Evolutionary conservation across 2,329 filamentous ascomycete genomes (phyloP).

Genomic region (Neobulgaria alba): DNA sequence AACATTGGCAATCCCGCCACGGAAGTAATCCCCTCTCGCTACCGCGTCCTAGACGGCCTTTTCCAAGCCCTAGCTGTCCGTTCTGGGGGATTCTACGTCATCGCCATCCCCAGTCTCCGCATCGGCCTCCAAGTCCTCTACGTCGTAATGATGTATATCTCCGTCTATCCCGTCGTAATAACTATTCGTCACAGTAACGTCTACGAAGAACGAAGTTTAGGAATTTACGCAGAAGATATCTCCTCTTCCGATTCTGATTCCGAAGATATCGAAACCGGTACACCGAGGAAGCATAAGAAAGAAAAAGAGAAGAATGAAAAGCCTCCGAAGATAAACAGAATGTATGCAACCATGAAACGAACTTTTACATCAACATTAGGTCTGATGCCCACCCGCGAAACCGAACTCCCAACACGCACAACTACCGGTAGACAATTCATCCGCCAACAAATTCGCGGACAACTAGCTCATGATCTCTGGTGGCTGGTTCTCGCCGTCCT

Average conservation of each 20-base stretch:
- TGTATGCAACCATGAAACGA: slow-evolving; percentile 3
- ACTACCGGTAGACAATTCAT: slow-evolving; percentile 10
- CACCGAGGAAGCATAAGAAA: too few relatives aligned
- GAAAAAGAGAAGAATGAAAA: neutral
- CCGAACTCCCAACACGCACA: neutral
- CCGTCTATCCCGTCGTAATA: slow-evolving; percentile 52
- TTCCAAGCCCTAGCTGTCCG: slow-evolving; percentile 58
- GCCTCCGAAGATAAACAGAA: neutral
- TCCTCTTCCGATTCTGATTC: neutral
- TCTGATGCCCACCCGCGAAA: too few relatives aligned
- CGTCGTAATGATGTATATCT: slow-evolving; percentile 56
- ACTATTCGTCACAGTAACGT: slow-evolving; percentile 61
- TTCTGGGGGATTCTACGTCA: slow-evolving; percentile 57
- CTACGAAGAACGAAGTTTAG: slow-evolving; percentile 60
- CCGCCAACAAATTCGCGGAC: slow-evolving; percentile 45
- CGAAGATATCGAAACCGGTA: too few relatives aligned
- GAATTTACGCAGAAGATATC: slow-evolving; percentile 38
- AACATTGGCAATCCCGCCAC: slow-evolving; percentile 52
- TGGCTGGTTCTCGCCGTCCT: slow-evolving; percentile 52
- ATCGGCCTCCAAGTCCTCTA: slow-evolving; percentile 51
- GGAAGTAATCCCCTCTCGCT: slow-evolving; percentile 40
- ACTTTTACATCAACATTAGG: neutral
- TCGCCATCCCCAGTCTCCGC: slow-evolving; percentile 45
- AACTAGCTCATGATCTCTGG: slow-evolving; percentile 59
- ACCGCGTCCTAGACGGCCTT: slow-evolving; percentile 52